phyloP scores from a whole-genome alignment of 2,329 filamentous ascomycete genomes.

The Paraphoma chrysanthemicola region DNA sequence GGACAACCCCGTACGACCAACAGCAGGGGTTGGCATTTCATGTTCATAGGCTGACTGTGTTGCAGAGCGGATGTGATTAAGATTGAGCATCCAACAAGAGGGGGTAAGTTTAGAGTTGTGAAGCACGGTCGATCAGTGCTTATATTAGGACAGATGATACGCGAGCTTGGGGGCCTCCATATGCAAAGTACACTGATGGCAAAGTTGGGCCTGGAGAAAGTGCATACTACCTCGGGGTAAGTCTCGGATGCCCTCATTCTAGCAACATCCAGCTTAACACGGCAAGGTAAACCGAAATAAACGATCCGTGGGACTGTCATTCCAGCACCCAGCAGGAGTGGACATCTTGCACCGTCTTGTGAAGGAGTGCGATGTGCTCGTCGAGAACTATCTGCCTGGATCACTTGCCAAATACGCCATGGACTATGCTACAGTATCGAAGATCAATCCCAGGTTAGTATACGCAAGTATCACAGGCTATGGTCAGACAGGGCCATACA shows the following conservation, averaged over 20 bases:
- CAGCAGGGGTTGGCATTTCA: conserved; percentile 33
- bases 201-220: conserved; percentile 80
- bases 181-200: conserved; percentile 74
- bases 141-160: conserved; percentile 77
- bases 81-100: conserved; percentile 80
- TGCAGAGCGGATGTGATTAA: conserved; percentile 93
- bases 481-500: conserved; percentile 92
- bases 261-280: neutral
- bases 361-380: conserved; percentile 86
- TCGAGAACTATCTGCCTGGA: conserved; percentile 95
- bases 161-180: conserved; percentile 94
- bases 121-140: neutral
- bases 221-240: conserved; percentile 90
- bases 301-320: conserved; percentile 89
- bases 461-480: conserved; percentile 98
- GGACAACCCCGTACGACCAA: conserved; percentile 41
- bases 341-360: conserved; percentile 86
- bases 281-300: conserved; percentile 92
- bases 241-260: conserved; percentile 20
- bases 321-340: conserved; percentile 83
- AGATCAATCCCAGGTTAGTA: conserved; percentile 85
- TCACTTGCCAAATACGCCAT: conserved; percentile 88
- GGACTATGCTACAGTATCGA: conserved; percentile 81
- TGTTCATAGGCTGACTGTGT: conserved; percentile 21
- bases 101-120: conserved; percentile 23